Conservation (phyloP, 2,329 filamentous ascomycete genomes). For the Sporothrix phasma region DNA sequence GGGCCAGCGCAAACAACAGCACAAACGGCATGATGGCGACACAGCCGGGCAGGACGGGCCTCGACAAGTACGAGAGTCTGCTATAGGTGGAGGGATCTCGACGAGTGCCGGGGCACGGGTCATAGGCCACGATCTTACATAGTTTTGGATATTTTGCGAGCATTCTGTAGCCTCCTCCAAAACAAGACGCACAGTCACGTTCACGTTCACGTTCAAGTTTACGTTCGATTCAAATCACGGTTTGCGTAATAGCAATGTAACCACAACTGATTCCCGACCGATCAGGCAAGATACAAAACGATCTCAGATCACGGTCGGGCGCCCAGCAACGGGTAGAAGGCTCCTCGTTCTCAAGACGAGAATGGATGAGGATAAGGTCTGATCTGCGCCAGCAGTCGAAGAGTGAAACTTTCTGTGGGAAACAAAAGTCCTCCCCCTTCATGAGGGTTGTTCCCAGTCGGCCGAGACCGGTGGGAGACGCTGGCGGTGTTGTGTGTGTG, state of each 20-base stretch:
- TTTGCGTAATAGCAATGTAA: conserved; percentile 22
- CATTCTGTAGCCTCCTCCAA: neutral
- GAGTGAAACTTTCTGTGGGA: neutral
- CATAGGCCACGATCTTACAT: too few species aligned
- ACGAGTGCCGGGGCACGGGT: neutral
- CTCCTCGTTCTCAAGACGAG: conserved; percentile 4
- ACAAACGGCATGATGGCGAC: conserved; percentile 22
- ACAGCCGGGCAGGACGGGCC: conserved; percentile 37
- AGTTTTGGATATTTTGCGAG: neutral
- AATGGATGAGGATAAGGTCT: conserved; percentile 3
- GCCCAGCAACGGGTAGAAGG: conserved; percentile 25
- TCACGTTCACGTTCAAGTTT: neutral
- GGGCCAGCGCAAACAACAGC: conserved; percentile 21
- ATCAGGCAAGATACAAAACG: conserved; percentile 24
- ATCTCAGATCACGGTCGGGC: conserved; percentile 23
- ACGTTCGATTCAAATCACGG: neutral
- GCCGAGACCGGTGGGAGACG: neutral
- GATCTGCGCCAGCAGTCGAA: neutral
- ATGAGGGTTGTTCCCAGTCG: neutral
- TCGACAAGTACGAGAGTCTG: conserved; percentile 61
- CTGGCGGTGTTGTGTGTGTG: neutral
- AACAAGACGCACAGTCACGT: neutral
- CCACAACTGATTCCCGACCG: conserved; percentile 27
- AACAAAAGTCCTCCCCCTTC: neutral
- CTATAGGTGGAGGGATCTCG: conserved; percentile 31